Evolutionary conservation across 1,139 yeast genomes (phyloP).

Genomic region (Geotrichum klebahnii): DNA sequence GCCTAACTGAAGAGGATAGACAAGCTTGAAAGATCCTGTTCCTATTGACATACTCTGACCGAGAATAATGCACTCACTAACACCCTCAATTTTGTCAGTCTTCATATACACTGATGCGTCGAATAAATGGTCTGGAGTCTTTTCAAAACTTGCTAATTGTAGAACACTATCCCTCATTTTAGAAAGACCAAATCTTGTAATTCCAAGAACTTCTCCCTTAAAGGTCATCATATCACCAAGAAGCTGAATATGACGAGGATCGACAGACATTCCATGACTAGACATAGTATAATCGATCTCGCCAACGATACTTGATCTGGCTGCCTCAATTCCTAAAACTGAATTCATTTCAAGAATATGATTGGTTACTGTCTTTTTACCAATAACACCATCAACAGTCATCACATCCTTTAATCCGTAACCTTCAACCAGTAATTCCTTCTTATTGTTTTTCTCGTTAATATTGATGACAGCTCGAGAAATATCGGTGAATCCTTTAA

Average conservation of each 20-base stretch:
- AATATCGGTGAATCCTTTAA: slow-evolving; percentile 87
- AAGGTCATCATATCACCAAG: slow-evolving; percentile 98
- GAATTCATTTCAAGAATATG: slow-evolving; percentile 86
- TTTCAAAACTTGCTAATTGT: slow-evolving; percentile 95
- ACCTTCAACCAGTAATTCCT: slow-evolving; percentile 93
- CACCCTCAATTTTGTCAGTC: slow-evolving; percentile 93
- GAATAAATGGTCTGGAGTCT: slow-evolving; percentile 95
- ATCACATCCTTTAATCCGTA: slow-evolving; percentile 93
- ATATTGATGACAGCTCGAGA: slow-evolving; percentile 95
- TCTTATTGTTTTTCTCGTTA: slow-evolving; percentile 72
- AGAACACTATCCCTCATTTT: slow-evolving; percentile 98
- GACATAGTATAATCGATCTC: slow-evolving; percentile 98
- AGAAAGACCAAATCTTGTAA: slow-evolving; percentile 94
- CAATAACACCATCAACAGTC: slow-evolving; percentile 96
- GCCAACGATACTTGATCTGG: slow-evolving; percentile 83
- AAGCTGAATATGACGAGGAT: slow-evolving; percentile 97
- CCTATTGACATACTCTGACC: slow-evolving; percentile 98
- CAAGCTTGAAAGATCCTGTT: slow-evolving; percentile 88
- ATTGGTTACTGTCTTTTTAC: slow-evolving; percentile 80
- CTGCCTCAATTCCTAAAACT: slow-evolving; percentile 97
- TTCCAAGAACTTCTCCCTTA: slow-evolving; percentile 96
- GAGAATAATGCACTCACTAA: slow-evolving; percentile 91
- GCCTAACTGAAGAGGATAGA: slow-evolving; percentile 34
- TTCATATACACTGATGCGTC: slow-evolving; percentile 98
- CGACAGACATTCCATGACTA: slow-evolving; percentile 99